Evolutionary conservation across 768 basidiomycete species (phyloP).

Genomic region (Dacryopinax spathularia): DNA sequence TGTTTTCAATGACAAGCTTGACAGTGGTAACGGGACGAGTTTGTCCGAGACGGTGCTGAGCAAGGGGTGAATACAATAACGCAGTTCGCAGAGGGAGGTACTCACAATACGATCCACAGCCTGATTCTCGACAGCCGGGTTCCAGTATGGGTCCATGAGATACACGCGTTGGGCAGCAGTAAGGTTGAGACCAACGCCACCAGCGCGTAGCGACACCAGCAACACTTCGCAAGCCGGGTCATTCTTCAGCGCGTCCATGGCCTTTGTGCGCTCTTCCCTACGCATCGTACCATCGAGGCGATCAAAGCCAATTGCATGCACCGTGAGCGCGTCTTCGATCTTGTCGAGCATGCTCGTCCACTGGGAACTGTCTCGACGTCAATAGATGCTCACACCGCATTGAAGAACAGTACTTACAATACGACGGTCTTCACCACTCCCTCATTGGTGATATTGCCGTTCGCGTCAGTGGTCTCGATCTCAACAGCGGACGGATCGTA

Average conservation of each 20-base stretch:
- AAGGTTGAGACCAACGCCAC: constrained; percentile 91
- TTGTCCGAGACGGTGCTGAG: constrained; percentile 88
- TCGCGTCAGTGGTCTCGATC: constrained; percentile 60
- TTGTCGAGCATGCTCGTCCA: constrained; percentile 93
- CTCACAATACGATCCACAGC: constrained; percentile 93
- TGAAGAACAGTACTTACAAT: constrained; percentile 50
- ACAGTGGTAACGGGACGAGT: constrained; percentile 80
- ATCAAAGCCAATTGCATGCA: constrained; percentile 71
- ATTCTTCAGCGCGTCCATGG: constrained; percentile 83
- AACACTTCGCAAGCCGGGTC: constrained; percentile 88
- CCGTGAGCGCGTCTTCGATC: constrained; percentile 78
- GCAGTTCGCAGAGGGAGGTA: constrained; percentile 10
- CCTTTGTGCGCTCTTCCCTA: constrained; percentile 77
- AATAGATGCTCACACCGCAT: constrained; percentile 10
- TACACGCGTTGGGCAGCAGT: constrained; percentile 90
- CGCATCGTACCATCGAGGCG: constrained; percentile 97
- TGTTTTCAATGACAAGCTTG: constrained; percentile 85
- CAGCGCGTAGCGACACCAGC: constrained; percentile 89
- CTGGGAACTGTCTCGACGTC: constrained; percentile 47
- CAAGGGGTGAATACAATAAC: constrained; percentile 1
- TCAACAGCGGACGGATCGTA: constrained; percentile 64
- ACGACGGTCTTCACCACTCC: constrained; percentile 80
- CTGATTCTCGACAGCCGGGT: constrained; percentile 93
- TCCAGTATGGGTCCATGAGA: constrained; percentile 97
- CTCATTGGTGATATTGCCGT: constrained; percentile 57